Base-by-base conservation (phyloP, 2,329 filamentous ascomycete species). In the Pseudogymnoascus sp. region DNA sequence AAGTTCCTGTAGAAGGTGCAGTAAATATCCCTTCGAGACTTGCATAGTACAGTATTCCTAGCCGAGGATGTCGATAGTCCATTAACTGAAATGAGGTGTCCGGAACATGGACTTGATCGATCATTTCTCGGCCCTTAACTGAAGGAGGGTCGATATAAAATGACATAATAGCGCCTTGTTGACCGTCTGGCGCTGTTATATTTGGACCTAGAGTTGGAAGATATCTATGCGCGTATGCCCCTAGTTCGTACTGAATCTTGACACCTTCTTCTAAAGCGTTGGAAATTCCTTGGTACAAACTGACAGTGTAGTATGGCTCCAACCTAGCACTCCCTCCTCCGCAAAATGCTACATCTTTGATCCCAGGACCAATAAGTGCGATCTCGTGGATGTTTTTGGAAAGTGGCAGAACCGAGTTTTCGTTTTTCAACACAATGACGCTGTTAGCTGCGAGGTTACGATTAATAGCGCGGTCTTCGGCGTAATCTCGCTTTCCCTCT, bases 391-490 rank as follows among this genome's bases (percentile, higher is more conserved):
- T 63, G 12, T 37, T 12, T 78, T 76, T 61, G 40, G 75, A 73
- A 61, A 84, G 71, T 0, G 87, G 87, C 0, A 89, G 75, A 1
- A 84, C 72, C 14, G 76, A 75, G 4, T 77, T 77, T 23, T 85
- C 79, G 66, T 89, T 89, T 75, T 88, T 88, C 53, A 89, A 75
- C 21, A 89, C 77, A 0, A 88, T 85, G 12, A 88, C 82, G 0
- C 82, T 84, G 64, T 87, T 82, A 0, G 81, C 79, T 1, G 84
- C 84, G 5, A 86, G 76, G 36, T 82, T 77, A 31, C 86, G 78
- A 9, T 87, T 78, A 25, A 88, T 69, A 11, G 70, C 68, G 8
- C 72, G 72, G 53, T 73, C 74, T 65, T 74, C 76, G 16, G 68
- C 73, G 5, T 59, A 73, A 64, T 71, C 65, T 5, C 59, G 65